A percentile compares a stretch with the other conserved stretches of the same genome.
Conservation (phyloP, 73 alveolate genomes). For the Breviolum minutum region DNA sequence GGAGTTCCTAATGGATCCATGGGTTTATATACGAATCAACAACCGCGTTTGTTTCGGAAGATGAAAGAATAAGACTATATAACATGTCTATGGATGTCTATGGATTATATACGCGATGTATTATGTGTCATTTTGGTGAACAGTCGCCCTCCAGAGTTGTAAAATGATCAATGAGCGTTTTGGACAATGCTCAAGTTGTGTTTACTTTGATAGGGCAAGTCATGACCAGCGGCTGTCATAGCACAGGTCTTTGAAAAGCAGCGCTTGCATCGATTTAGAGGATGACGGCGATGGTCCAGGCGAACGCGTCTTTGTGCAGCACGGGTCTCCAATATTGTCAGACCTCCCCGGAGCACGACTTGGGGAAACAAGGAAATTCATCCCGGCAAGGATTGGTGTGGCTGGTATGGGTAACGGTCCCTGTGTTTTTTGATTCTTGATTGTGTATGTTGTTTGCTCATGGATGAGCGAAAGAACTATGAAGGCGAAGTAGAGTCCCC, state of each 20-base stretch:
- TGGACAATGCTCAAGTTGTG: background rate
- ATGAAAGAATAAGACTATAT: background rate
- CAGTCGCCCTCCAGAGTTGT: background rate
- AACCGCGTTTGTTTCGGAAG: background rate
- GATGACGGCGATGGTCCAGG: background rate
- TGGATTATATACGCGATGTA: background rate
- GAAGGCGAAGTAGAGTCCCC: background rate
- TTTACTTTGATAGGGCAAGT: background rate
- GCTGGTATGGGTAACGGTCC: background rate
- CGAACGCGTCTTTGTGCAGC: background rate
- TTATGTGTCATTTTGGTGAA: background rate
- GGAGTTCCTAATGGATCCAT: too few species aligned
- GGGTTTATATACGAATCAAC: too few species aligned
- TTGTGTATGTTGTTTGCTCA: background rate
- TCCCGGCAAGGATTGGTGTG: background rate
- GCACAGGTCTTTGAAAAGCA: slow-evolving; percentile 22
- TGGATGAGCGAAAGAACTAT: background rate
- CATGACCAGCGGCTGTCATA: background rate
- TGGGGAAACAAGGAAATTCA: background rate
- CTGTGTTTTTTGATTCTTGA: background rate
- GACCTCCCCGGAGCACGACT: background rate
- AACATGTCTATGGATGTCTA: background rate
- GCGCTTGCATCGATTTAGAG: slow-evolving; percentile 48
- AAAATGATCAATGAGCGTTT: background rate
- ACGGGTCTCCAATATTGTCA: too few species aligned